Evolutionary conservation across 2,329 filamentous ascomycete species (phyloP).

Genomic region (Trichoderma gracile): DNA sequence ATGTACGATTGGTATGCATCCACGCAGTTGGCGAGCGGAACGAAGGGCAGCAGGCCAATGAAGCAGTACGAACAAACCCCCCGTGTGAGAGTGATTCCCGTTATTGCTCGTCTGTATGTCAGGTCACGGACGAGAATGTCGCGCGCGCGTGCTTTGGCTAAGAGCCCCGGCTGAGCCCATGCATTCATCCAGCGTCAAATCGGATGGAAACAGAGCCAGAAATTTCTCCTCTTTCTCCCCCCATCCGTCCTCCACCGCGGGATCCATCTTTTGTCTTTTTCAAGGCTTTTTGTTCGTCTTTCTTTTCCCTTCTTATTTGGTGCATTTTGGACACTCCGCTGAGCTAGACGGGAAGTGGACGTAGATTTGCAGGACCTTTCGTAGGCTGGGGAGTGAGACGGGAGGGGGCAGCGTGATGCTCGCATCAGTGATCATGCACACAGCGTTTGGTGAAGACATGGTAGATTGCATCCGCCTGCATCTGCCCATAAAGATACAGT

Average conservation of each 20-base stretch:
- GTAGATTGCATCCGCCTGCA: not conserved
- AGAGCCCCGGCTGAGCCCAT: not conserved
- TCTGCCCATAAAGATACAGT: too few relatives aligned
- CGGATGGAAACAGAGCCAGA: not conserved
- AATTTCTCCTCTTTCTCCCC: not conserved
- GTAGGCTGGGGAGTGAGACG: not conserved
- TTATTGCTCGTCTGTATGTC: not conserved
- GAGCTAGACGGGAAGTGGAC: slow-evolving; percentile 2
- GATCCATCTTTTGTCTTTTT: not conserved
- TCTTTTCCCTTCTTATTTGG: not conserved
- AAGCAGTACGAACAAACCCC: too few relatives aligned
- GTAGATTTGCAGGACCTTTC: not conserved
- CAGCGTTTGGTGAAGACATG: not conserved
- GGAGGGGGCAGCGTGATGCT: not conserved
- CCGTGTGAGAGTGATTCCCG: too few relatives aligned
- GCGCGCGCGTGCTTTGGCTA: slow-evolving; percentile 16
- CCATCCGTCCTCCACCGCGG: slow-evolving; percentile 2
- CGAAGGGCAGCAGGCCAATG: too few relatives aligned
- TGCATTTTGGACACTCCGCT: slow-evolving; percentile 6
- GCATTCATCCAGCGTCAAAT: not conserved
- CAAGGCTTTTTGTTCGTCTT: not conserved
- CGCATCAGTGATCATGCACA: not conserved
- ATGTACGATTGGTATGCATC: too few relatives aligned
- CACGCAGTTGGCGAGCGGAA: too few relatives aligned
- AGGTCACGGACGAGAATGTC: slow-evolving; percentile 3